Percentiles rank a stretch among this genome's conserved stretches.
Conservation (phyloP, 495 filamentous ascomycete genomes). For the Penicillium simplicissimum region DNA sequence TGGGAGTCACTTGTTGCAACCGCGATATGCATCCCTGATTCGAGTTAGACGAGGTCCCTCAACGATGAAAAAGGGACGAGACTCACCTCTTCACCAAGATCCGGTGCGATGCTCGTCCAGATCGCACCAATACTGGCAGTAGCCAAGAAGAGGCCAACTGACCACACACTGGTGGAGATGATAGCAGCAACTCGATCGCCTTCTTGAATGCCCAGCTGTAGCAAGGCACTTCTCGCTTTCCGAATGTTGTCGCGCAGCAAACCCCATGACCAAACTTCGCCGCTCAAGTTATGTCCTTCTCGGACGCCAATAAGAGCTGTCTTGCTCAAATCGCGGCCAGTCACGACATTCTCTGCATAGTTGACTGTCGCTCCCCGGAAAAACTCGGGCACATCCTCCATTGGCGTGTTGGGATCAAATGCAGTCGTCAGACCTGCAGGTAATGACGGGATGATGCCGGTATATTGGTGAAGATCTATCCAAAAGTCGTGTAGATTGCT, state of each 20-base stretch:
- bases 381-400: constrained; percentile 65
- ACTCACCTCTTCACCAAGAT: constrained; percentile 59
- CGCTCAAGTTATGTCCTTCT: constrained; percentile 60
- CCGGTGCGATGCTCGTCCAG: constrained; percentile 66
- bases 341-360: constrained; percentile 73
- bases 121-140: constrained; percentile 62
- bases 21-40: constrained; percentile 65
- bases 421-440: constrained; percentile 41
- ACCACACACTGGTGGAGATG: constrained; percentile 65
- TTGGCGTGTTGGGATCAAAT: constrained; percentile 59
- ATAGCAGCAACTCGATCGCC: constrained; percentile 71
- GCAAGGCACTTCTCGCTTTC: constrained; percentile 57
- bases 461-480: constrained; percentile 23
- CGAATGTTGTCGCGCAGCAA: constrained; percentile 54
- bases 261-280: constrained; percentile 59
- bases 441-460: constrained; percentile 35
- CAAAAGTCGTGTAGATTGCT: constrained; percentile 24
- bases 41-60: neutral
- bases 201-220: constrained; percentile 49
- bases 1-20: constrained; percentile 63
- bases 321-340: constrained; percentile 46
- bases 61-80: neutral
- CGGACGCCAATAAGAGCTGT: constrained; percentile 63
- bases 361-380: constrained; percentile 61
- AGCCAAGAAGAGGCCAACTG: constrained; percentile 61